Conservation (phyloP, 2,329 filamentous ascomycete species). For the Ophiostoma triangulosporum region DNA sequence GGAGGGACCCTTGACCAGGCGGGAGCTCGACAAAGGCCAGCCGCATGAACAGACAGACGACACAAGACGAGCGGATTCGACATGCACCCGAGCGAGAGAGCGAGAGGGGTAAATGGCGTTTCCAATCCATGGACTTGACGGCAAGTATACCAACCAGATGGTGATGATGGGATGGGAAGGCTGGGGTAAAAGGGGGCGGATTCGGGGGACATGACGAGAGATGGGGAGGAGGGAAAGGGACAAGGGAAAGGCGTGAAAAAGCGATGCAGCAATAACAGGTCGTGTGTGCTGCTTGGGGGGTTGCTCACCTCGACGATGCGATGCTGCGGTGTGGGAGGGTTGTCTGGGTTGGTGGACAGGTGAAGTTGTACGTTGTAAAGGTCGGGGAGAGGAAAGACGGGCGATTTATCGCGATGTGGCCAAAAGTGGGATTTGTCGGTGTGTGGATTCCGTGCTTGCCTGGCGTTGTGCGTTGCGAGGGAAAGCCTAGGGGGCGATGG, state of each 20-base stretch:
- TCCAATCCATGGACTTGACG: neutral
- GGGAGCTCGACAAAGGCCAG: neutral
- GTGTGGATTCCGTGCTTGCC: slow-evolving; percentile 7
- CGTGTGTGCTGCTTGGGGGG: neutral
- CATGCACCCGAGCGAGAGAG: too few species aligned
- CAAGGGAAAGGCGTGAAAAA: neutral
- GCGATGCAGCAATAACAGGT: neutral
- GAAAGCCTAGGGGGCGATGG: slow-evolving; percentile 7
- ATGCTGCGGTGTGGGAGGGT: neutral
- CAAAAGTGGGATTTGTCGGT: slow-evolving; percentile 17
- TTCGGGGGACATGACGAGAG: neutral
- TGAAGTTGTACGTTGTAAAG: slow-evolving; percentile 3
- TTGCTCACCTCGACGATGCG: slow-evolving; percentile 1
- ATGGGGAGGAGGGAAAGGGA: neutral
- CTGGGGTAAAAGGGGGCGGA: slow-evolving; percentile 2
- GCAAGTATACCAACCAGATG: neutral
- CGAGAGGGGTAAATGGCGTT: neutral
- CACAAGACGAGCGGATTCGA: neutral
- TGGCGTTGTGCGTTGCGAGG: slow-evolving; percentile 8
- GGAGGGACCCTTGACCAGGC: neutral
- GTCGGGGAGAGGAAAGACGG: slow-evolving; percentile 5
- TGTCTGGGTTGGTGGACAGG: slow-evolving; percentile 3
- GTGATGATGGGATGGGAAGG: slow-evolving; percentile 1
- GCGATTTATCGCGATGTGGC: slow-evolving; percentile 16
- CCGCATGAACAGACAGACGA: neutral